These are phyloP conservation scores for Aspergillus luchuensis DNA, from an alignment of 2,329 filamentous ascomycete species.

Conservation along the genomic window DNA sequence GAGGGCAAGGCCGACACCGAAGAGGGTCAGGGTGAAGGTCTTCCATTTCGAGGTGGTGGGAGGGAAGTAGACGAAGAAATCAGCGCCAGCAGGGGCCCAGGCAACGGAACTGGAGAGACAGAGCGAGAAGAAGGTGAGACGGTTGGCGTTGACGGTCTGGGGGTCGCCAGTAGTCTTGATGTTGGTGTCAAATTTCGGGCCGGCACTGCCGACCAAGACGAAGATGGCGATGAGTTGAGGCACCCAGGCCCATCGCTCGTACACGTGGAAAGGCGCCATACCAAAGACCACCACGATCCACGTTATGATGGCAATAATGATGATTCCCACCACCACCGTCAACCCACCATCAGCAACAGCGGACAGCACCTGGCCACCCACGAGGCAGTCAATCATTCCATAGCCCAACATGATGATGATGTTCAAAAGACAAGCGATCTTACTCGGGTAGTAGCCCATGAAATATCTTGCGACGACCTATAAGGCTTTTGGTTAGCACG, in stretches of 20 bases:
- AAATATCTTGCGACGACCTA: constrained; percentile 34
- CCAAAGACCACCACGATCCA: constrained; percentile 31
- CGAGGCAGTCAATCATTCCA: constrained; percentile 37
- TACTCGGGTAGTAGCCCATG: constrained; percentile 40
- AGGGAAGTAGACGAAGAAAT: constrained; percentile 42
- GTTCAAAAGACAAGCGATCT: constrained; percentile 36
- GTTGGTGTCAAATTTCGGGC: constrained; percentile 26
- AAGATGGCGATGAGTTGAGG: constrained; percentile 38
- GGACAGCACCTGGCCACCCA: constrained; percentile 34
- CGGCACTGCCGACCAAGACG: constrained; percentile 37
- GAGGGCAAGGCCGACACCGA: constrained; percentile 3
- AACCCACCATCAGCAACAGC: constrained; percentile 30
- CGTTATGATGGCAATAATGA: constrained; percentile 32
- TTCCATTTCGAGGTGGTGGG: constrained; percentile 31
- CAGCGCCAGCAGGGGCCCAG: constrained; percentile 28
- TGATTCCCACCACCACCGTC: constrained; percentile 31
- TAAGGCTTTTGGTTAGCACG: not conserved
- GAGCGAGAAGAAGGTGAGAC: constrained; percentile 31
- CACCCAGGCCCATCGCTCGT: constrained; percentile 37
- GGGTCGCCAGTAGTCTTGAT: constrained; percentile 3
- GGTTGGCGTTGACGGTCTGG: constrained; percentile 22
- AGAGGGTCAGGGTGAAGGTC: not conserved
- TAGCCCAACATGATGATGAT: constrained; percentile 39
- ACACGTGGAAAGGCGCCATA: constrained; percentile 36
- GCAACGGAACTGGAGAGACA: constrained; percentile 30